phyloP scores from a whole-genome alignment of 192 early-diverging fungal genomes.

The Entomortierella lignicola region DNA sequence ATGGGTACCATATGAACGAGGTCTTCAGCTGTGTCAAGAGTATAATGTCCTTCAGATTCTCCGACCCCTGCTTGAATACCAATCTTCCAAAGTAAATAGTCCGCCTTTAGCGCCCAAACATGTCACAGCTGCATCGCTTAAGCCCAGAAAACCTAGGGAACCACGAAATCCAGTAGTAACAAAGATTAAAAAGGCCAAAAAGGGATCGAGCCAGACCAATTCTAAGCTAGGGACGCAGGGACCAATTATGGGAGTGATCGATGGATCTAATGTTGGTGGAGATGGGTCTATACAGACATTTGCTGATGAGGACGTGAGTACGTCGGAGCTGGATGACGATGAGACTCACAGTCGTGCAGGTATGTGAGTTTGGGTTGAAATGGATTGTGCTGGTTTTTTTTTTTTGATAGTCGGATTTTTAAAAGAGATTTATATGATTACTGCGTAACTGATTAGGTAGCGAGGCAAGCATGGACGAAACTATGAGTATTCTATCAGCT shows the following conservation, averaged over 20 bases:
- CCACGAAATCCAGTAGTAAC: conserved; percentile 27
- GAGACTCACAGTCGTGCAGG: conserved; percentile 42
- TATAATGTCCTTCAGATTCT: conserved; percentile 83
- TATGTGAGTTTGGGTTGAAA: neutral
- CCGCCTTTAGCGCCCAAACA: conserved; percentile 70
- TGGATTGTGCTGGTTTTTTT: neutral
- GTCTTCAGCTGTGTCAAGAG: conserved; percentile 81
- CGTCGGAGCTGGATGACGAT: conserved; percentile 36
- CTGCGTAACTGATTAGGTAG: conserved; percentile 14
- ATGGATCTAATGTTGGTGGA: neutral
- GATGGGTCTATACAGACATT: conserved; percentile 7
- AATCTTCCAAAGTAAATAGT: conserved; percentile 62
- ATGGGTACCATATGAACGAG: conserved; percentile 90
- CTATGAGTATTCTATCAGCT: conserved; percentile 41
- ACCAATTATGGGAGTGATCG: conserved; percentile 15
- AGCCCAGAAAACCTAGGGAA: conserved; percentile 58
- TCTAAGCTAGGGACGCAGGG: conserved; percentile 15
- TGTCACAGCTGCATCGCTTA: conserved; percentile 58
- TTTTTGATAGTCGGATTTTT: too few species aligned
- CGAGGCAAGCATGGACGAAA: conserved; percentile 47
- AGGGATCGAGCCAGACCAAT: conserved; percentile 3
- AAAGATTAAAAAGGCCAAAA: conserved; percentile 29
- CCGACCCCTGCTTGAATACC: conserved; percentile 84
- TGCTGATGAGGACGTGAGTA: conserved; percentile 44
- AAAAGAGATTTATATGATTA: neutral